A percentile compares a stretch with the other conserved stretches of the same genome.
phyloP scores from a whole-genome alignment of 129 eudicot genomes.

The Glebionis coronaria region DNA sequence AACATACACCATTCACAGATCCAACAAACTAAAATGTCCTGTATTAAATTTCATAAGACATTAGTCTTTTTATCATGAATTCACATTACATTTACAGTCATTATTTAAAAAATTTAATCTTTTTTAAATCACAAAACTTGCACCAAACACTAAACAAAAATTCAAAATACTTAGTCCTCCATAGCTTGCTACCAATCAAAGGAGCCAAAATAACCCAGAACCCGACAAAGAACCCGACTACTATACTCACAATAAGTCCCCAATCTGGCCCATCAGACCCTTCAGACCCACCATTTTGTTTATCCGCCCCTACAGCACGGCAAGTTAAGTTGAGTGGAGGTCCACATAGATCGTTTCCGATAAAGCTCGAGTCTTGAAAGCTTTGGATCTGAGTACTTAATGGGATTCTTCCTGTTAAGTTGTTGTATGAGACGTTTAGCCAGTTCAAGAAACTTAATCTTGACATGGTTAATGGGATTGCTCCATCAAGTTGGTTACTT shows the following conservation, averaged over 20 bases:
- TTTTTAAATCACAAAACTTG: constrained; percentile 13
- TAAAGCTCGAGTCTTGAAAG: constrained; percentile 27
- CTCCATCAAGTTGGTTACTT: constrained; percentile 21
- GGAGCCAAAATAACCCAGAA: constrained; percentile 34
- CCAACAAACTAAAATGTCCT: no score
- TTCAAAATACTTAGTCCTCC: constrained; percentile 27
- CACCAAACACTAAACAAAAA: constrained; percentile 21
- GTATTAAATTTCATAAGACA: no score
- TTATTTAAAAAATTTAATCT: neutral
- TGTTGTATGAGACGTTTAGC: constrained; percentile 34
- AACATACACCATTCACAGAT: no score
- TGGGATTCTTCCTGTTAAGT: constrained; percentile 33
- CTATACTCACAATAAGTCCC: constrained; percentile 21
- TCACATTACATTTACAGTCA: no score
- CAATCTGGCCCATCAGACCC: constrained; percentile 24
- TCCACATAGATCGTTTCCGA: constrained; percentile 33
- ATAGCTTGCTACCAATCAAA: constrained; percentile 27
- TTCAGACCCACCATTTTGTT: constrained; percentile 4
- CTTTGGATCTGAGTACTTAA: constrained; percentile 32
- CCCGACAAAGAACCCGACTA: constrained; percentile 26
- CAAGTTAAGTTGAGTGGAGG: constrained; percentile 18
- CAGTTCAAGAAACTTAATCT: constrained; percentile 16
- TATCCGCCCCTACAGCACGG: neutral
- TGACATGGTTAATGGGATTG: constrained; percentile 24
- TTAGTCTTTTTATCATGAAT: no score